A percentile compares a stretch with the other conserved stretches of the same genome.
Evolutionary conservation across 495 filamentous ascomycete species (phyloP).

Genomic region (Penicillium mononematosum): DNA sequence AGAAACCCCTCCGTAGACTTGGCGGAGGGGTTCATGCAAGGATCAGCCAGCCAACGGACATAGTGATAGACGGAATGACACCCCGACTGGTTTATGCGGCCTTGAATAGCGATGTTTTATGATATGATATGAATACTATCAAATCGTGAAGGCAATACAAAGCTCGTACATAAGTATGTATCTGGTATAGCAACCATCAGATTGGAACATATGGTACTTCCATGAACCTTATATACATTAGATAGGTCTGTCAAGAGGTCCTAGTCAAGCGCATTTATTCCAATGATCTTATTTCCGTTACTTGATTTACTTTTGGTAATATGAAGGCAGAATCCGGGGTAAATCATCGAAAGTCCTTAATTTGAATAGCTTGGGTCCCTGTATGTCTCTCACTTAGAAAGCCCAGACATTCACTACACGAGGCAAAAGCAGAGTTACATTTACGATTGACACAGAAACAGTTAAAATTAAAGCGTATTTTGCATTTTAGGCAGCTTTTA

Average conservation of each 20-base stretch:
- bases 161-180: neutral
- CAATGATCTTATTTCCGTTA: neutral
- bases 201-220: too few relatives aligned
- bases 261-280: neutral
- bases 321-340: too few relatives aligned
- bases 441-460: neutral
- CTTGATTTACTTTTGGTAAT: neutral
- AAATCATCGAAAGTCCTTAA: too few relatives aligned
- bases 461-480: conserved; percentile 16
- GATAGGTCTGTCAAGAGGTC: neutral
- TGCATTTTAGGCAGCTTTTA: conserved; percentile 24
- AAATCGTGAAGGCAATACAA: neutral
- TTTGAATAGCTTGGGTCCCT: too few relatives aligned
- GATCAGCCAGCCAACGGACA: conserved; percentile 2
- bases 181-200: too few relatives aligned
- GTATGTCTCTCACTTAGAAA: neutral
- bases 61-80: neutral
- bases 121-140: neutral
- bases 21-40: conserved; percentile 3
- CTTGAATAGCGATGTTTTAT: neutral
- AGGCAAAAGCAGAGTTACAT: neutral
- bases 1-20: neutral
- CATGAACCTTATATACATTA: neutral
- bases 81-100: neutral
- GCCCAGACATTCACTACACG: neutral